A percentile compares a stretch with the other conserved stretches of the same genome.
Conservation (phyloP, 495 filamentous ascomycete genomes). For the Aspergillus kassunensis region DNA sequence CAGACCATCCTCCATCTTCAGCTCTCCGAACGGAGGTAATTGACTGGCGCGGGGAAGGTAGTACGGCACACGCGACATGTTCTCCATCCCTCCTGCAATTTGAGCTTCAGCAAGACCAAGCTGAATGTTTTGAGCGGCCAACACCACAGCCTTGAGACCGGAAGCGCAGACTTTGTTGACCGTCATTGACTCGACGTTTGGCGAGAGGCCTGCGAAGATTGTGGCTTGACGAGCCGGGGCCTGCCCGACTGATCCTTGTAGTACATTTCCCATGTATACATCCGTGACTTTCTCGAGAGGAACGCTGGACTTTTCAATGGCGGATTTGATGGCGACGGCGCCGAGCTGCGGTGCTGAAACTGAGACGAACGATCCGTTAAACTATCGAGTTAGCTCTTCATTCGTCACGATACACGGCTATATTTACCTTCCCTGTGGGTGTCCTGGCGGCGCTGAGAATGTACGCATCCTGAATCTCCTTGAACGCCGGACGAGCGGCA, state of each 20-base stretch:
- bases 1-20: constrained; percentile 84
- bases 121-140: constrained; percentile 93
- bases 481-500: constrained; percentile 49
- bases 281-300: constrained; percentile 74
- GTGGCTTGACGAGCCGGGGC: constrained; percentile 87
- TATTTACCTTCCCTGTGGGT: constrained; percentile 83
- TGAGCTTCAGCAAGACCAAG: constrained; percentile 82
- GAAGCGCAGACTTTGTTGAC: constrained; percentile 98
- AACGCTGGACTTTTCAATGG: constrained; percentile 74
- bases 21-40: constrained; percentile 77
- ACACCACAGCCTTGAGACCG: constrained; percentile 82
- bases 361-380: constrained; percentile 82
- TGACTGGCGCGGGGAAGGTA: constrained; percentile 75
- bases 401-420: too few species aligned
- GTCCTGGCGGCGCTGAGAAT: constrained; percentile 86
- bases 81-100: constrained; percentile 95
- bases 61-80: constrained; percentile 91
- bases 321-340: constrained; percentile 83
- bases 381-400: too few species aligned
- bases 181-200: constrained; percentile 76
- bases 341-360: constrained; percentile 83
- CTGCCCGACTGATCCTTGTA: constrained; percentile 79
- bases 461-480: constrained; percentile 83
- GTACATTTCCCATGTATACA: constrained; percentile 98
- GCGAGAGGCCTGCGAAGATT: constrained; percentile 79